Base-by-base conservation (phyloP, 164 flowering plant genomes). In the Umbellularia californica region DNA sequence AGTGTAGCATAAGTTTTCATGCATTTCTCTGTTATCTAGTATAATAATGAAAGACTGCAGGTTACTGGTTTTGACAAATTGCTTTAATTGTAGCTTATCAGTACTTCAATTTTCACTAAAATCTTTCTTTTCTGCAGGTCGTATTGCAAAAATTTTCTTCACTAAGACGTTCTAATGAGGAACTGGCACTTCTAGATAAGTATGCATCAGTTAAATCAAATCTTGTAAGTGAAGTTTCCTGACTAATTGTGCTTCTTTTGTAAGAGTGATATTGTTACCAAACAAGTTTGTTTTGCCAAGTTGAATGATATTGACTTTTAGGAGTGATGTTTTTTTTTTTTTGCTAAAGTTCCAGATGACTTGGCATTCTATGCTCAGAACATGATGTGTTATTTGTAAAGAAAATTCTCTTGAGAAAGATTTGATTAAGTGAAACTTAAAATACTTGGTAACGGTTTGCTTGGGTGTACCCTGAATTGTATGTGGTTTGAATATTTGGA, bases 151-250 rank as follows among this genome's bases (percentile, higher is more conserved):
- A 84, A 72, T 89, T 90, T 83, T 58, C 85, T 72, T 87, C 92
- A 63, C 77, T 91, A 20, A 80, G 68, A 65, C 94, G 95, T 65
- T 71, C 90, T 64, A 73, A 70, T 70, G 96, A 91, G 75, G 96
- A 93, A 71, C 55, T 87, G 76, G 86, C 88, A 50, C 58, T 82
- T 65, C 77, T 91, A 65, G 89, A 93, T 78, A 78, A 87, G 20
- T 79, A 67, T 82, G 86, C 93, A 69, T 74, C 86, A 27, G 87
- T 90, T 70, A 81, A 83, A 75, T 87, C 96, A 73, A 88, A 87
- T 78, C 87, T 91, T 79, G 98, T 93, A 81, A 85, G 98, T 87
- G 19, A 50, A 68, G 11, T 47, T 77, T 47, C 52, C 33, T 25
- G 28, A 64, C 15, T 64, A 22, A 28, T 64, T 10, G 15, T 28